Conservation (phyloP, 2,329 filamentous ascomycete genomes). For the Fusarium keratoplasticum region DNA sequence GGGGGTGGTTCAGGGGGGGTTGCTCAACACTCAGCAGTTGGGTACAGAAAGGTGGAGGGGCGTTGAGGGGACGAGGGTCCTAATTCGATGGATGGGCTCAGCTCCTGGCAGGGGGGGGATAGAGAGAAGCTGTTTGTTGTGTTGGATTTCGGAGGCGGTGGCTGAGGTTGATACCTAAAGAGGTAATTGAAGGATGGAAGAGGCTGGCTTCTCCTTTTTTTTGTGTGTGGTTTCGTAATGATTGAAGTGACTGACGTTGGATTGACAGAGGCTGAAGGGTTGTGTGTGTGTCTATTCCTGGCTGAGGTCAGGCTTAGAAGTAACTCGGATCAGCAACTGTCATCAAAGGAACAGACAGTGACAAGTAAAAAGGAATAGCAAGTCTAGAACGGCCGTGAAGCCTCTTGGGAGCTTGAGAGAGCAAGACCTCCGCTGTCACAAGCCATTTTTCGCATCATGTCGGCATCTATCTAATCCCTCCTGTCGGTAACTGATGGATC, state of each 20-base stretch:
- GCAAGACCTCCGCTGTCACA: slow-evolving; percentile 15
- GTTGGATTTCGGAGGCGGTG: slow-evolving; percentile 14
- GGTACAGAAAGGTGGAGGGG: slow-evolving; percentile 31
- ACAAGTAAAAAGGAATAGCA: background rate
- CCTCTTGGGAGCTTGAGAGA: background rate
- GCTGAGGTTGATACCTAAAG: slow-evolving; percentile 9
- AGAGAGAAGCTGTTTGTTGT: background rate
- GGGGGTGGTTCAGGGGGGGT: slow-evolving; percentile 15
- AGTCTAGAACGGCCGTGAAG: background rate
- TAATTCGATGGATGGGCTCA: slow-evolving; percentile 13
- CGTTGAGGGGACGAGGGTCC: slow-evolving; percentile 7
- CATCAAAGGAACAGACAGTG: background rate
- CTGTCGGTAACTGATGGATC: background rate
- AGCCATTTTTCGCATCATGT: slow-evolving; percentile 13
- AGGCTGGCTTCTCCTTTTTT: background rate
- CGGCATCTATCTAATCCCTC: background rate
- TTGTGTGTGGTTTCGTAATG: background rate
- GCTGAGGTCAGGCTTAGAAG: background rate
- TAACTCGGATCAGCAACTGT: slow-evolving; percentile 10
- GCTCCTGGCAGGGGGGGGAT: background rate
- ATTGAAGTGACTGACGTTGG: background rate
- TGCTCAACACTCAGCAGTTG: slow-evolving; percentile 37
- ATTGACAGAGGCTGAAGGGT: background rate
- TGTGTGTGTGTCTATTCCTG: background rate
- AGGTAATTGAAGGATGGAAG: background rate